Base-by-base conservation (phyloP, 805 yeast species). In the Yarrowia sp. region DNA sequence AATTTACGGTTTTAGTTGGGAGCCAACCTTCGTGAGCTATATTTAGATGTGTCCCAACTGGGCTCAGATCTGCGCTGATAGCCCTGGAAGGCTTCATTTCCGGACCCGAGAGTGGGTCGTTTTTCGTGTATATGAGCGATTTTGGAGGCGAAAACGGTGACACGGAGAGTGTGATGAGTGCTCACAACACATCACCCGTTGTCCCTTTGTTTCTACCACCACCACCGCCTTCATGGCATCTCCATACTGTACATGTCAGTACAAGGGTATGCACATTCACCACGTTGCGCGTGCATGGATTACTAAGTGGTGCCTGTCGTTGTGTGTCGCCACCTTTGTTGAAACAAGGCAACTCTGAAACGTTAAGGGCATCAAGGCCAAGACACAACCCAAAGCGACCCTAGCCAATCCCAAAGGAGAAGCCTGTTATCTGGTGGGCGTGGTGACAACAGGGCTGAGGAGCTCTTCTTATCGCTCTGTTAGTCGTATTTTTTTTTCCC, bases 211-310 rank as follows among this genome's bases (percentile, higher is more conserved):
- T 9, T 17, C 14, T 14, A 17, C 22, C 12, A 14, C 14, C 12
- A 1, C 41, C n/a, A 6, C 19, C 3, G 26, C 28, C 46, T 14
- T 41, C 19, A n/a, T 9, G 21, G n/a, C 35, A 17, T 9, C 32
- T 30, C 16, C 35, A 30, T 19, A 30, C 36, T 48, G 58, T 33
- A 51, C 22, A 14, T 16, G 9, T 51, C 41, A 22, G 58, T 41
- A 51, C 41, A 51, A 35, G 58, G 58, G 58, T 51, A 54, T 54
- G 61, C 61, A 54, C 61, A 35, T 54, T 54, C 61, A 54, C 46
- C 61, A 54, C 61, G 61, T 54, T 54, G 61, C 61, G 61, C 61
- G 61, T 54, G 61, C 61, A 54, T 54, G 46, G 58, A 51, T 51
- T 51, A 51, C 58, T 51, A 51, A 51, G 58, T 48, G 54, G 54